A percentile compares a stretch with the other conserved stretches of the same genome.
Conservation (phyloP, 495 filamentous ascomycete genomes). For the Xylaria flabelliformis region DNA sequence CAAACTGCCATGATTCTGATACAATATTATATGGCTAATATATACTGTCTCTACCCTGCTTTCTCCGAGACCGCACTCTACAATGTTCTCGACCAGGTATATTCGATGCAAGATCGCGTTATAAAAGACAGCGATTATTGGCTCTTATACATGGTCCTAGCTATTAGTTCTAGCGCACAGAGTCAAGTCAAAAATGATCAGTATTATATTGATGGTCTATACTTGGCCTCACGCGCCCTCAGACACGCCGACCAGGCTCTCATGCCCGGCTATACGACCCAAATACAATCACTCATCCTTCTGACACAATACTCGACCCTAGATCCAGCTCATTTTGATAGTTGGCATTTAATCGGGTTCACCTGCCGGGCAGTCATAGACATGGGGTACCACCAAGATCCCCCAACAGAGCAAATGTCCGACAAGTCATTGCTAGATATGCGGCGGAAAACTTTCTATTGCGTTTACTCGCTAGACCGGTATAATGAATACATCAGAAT, state of each 20-base stretch:
- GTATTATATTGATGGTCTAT: constrained; percentile 67
- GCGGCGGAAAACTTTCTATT: constrained; percentile 81
- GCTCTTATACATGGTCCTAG: constrained; percentile 87
- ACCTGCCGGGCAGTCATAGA: constrained; percentile 85
- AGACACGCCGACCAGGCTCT: constrained; percentile 79
- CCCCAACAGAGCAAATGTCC: constrained; percentile 66
- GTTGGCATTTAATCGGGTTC: constrained; percentile 88
- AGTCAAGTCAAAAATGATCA: constrained; percentile 71
- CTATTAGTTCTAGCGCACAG: constrained; percentile 73
- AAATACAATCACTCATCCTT: constrained; percentile 83
- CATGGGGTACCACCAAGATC: constrained; percentile 88
- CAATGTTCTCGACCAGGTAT: constrained; percentile 78
- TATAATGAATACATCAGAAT: constrained; percentile 42
- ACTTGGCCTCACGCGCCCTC: constrained; percentile 72
- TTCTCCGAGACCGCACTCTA: constrained; percentile 78
- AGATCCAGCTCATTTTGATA: constrained; percentile 86
- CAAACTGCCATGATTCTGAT: constrained; percentile 69
- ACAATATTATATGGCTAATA: constrained; percentile 81
- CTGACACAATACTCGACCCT: constrained; percentile 87
- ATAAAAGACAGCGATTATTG: constrained; percentile 80
- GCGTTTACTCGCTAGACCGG: constrained; percentile 87
- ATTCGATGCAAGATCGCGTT: constrained; percentile 64
- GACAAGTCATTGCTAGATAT: constrained; percentile 72
- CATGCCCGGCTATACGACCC: constrained; percentile 77
- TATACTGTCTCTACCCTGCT: constrained; percentile 79